A percentile compares a stretch with the other conserved stretches of the same genome.
Conservation (phyloP, 1,284 basidiomycete species). For the Hymenochaete sp. region DNA sequence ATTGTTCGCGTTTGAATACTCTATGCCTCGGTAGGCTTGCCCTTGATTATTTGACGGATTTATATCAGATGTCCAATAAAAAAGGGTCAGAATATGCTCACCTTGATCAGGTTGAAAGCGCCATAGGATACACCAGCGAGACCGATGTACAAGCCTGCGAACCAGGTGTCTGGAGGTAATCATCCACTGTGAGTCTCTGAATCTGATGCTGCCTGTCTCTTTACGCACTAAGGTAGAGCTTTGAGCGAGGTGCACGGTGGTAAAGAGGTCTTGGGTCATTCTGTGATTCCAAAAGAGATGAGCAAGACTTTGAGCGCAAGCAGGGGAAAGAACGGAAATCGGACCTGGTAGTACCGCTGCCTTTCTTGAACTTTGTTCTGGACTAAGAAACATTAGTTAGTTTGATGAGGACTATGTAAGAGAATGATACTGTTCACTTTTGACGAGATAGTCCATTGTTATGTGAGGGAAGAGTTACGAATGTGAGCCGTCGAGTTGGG, state of each 20-base stretch:
- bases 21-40: slow-evolving; percentile 17
- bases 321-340: background rate
- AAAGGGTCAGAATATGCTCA: slow-evolving; percentile 27
- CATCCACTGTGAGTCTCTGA: background rate
- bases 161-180: slow-evolving; percentile 40
- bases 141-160: slow-evolving; percentile 43
- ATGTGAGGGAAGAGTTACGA: slow-evolving; percentile 10
- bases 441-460: slow-evolving; percentile 20
- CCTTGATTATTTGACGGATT: slow-evolving; percentile 5
- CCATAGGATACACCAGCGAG: slow-evolving; percentile 45
- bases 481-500: background rate
- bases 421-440: slow-evolving; percentile 25
- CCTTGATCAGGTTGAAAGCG: slow-evolving; percentile 42
- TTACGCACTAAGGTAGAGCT: slow-evolving; percentile 39
- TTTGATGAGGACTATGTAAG: slow-evolving; percentile 9
- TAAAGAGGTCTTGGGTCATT: slow-evolving; percentile 36
- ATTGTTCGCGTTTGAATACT: too few relatives aligned
- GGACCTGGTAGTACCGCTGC: slow-evolving; percentile 59
- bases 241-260: slow-evolving; percentile 38
- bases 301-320: slow-evolving; percentile 4
- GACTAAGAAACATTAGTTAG: slow-evolving; percentile 31
- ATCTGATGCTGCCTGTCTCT: slow-evolving; percentile 12
- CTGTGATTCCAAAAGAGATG: slow-evolving; percentile 21
- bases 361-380: slow-evolving; percentile 56
- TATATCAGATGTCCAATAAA: background rate